Evolutionary conservation across 768 basidiomycete genomes (phyloP).

Genomic region (Suillus cothurnatus): DNA sequence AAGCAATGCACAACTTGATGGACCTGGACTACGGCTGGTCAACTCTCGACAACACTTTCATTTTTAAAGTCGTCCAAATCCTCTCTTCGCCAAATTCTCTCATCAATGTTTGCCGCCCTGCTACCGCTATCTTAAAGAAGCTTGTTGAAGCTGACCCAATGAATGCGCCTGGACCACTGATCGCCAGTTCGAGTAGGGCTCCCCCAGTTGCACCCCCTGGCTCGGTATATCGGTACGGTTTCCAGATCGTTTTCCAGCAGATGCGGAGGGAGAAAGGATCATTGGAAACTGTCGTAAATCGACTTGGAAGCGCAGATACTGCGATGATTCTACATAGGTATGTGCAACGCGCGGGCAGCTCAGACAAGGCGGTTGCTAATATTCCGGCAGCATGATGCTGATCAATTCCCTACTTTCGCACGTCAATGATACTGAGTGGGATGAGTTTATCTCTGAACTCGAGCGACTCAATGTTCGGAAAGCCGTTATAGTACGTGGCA

Average conservation of each 20-base stretch:
- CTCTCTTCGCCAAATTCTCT: conserved; percentile 73
- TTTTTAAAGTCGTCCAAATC: conserved; percentile 76
- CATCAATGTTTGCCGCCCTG: conserved; percentile 91
- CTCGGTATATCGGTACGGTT: conserved; percentile 85
- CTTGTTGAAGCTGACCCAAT: conserved; percentile 85
- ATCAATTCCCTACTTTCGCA: conserved; percentile 85
- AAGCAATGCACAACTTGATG: conserved; percentile 87
- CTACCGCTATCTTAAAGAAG: conserved; percentile 86
- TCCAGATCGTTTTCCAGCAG: conserved; percentile 77
- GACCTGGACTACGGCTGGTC: conserved; percentile 85
- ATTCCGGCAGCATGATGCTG: conserved; percentile 71
- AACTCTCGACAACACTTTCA: conserved; percentile 69
- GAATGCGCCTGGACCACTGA: conserved; percentile 58
- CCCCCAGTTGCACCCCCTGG: conserved; percentile 57
- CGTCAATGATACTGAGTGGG: conserved; percentile 77
- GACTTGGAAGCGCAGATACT: conserved; percentile 80
- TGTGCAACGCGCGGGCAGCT: conserved; percentile 11
- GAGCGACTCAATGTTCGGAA: conserved; percentile 79
- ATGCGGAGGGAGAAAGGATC: conserved; percentile 73
- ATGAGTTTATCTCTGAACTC: conserved; percentile 73
- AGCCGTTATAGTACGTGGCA: conserved; percentile 70
- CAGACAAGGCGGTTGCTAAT: not conserved
- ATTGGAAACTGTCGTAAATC: conserved; percentile 79
- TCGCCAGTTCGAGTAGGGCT: conserved; percentile 61
- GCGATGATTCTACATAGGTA: conserved; percentile 85